Evolutionary conservation across 495 filamentous ascomycete genomes (phyloP).

Genomic region (Aspergillus incahuasiensis): DNA sequence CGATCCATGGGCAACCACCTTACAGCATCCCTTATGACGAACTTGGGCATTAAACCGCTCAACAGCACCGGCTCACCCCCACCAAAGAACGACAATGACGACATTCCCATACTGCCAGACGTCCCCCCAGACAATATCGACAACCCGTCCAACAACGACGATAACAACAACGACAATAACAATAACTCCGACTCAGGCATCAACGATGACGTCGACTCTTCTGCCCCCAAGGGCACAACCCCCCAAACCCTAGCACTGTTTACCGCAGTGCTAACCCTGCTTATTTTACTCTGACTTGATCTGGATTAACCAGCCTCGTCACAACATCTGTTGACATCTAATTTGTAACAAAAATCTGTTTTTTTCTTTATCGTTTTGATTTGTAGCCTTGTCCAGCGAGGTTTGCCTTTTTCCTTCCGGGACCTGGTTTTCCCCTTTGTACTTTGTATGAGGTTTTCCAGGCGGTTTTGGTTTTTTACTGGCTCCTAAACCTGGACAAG

Average conservation of each 20-base stretch:
- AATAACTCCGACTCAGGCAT: not conserved
- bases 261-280: not conserved
- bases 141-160: not conserved
- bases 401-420: not conserved
- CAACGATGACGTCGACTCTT: not conserved
- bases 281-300: not conserved
- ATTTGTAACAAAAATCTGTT: not conserved
- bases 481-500: not conserved
- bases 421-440: not conserved
- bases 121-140: not conserved
- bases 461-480: not conserved
- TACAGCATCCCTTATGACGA: constrained; percentile 31
- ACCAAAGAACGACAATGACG: not conserved
- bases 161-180: not conserved
- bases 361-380: not conserved
- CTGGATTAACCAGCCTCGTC: not conserved
- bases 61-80: not conserved
- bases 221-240: not conserved
- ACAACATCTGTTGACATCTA: not conserved
- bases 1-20: constrained; percentile 32
- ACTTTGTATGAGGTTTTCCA: not conserved
- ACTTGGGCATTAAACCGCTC: constrained; percentile 12
- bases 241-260: not conserved
- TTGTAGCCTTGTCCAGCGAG: not conserved
- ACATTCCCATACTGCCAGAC: not conserved